Conservation (phyloP, 129 eudicot species). For the Solidago caesia region DNA sequence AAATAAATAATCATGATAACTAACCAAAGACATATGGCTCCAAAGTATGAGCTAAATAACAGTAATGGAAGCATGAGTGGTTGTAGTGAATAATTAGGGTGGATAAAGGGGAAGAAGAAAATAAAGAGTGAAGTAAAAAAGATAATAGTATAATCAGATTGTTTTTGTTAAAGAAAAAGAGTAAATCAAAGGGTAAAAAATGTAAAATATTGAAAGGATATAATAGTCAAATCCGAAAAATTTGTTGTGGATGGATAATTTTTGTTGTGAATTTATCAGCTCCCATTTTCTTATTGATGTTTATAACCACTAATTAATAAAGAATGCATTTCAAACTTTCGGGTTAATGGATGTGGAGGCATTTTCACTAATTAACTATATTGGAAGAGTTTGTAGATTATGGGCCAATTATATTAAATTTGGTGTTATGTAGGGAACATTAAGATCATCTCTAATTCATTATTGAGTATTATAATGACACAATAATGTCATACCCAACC, state of each 20-base stretch:
- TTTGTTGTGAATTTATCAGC: too few relatives aligned
- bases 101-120: too few relatives aligned
- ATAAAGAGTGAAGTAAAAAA: too few relatives aligned
- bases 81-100: too few relatives aligned
- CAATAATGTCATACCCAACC: conserved; percentile 28
- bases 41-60: too few relatives aligned
- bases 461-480: conserved; percentile 25
- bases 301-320: conserved; percentile 3
- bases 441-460: conserved; percentile 30
- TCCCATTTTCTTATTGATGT: not conserved
- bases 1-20: too few relatives aligned
- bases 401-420: conserved; percentile 16
- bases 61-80: too few relatives aligned
- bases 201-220: too few relatives aligned
- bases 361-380: conserved; percentile 11
- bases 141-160: too few relatives aligned
- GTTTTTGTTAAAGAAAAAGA: too few relatives aligned
- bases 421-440: conserved; percentile 10
- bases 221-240: not conserved
- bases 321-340: conserved; percentile 2
- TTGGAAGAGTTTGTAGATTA: conserved; percentile 13
- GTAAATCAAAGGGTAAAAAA: too few relatives aligned
- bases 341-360: conserved; percentile 14
- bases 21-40: too few relatives aligned
- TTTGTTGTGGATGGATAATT: not conserved